Evolutionary conservation across 495 filamentous ascomycete genomes (phyloP).

Genomic region (Amorphotheca resinae): DNA sequence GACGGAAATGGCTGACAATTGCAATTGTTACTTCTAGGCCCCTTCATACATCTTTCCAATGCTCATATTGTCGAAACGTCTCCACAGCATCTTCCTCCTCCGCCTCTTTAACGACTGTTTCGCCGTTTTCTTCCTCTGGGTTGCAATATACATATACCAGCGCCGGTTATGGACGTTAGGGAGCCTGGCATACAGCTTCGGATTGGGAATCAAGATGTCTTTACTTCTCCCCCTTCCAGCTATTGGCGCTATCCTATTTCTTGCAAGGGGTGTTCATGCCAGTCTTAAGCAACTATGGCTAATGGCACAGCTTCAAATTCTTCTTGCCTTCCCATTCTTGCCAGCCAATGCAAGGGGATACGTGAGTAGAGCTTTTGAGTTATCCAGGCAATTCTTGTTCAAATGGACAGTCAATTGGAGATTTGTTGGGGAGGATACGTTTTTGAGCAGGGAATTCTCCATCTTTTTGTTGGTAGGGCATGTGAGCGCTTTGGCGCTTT

Average conservation of each 20-base stretch:
- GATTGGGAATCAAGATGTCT: slow-evolving; percentile 89
- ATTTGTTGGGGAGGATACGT: slow-evolving; percentile 71
- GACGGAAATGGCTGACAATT: slow-evolving; percentile 3
- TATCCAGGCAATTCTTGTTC: slow-evolving; percentile 80
- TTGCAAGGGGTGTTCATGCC: slow-evolving; percentile 49
- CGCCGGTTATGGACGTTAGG: slow-evolving; percentile 56
- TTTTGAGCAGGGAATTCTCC: slow-evolving; percentile 67
- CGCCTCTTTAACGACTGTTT: slow-evolving; percentile 94
- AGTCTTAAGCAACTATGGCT: slow-evolving; percentile 54
- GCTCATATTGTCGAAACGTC: slow-evolving; percentile 75
- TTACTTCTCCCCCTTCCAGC: slow-evolving; percentile 71
- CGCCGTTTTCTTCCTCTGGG: slow-evolving; percentile 67
- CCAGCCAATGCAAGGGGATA: slow-evolving; percentile 56
- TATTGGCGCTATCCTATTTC: slow-evolving; percentile 57
- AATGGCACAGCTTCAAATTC: slow-evolving; percentile 63
- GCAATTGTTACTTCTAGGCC: slow-evolving; percentile 33
- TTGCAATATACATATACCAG: slow-evolving; percentile 67
- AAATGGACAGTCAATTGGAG: slow-evolving; percentile 99
- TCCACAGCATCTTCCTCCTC: slow-evolving; percentile 88
- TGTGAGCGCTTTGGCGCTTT: slow-evolving; percentile 47
- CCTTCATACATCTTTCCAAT: slow-evolving; percentile 84
- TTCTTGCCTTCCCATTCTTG: slow-evolving; percentile 69
- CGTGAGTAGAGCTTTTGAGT: slow-evolving; percentile 69
- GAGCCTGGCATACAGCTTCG: slow-evolving; percentile 59
- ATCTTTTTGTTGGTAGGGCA: slow-evolving; percentile 55